A percentile compares a stretch with the other conserved stretches of the same genome.
phyloP scores from a whole-genome alignment of 345 rosid species.

The Hibiscus tridactylites region DNA sequence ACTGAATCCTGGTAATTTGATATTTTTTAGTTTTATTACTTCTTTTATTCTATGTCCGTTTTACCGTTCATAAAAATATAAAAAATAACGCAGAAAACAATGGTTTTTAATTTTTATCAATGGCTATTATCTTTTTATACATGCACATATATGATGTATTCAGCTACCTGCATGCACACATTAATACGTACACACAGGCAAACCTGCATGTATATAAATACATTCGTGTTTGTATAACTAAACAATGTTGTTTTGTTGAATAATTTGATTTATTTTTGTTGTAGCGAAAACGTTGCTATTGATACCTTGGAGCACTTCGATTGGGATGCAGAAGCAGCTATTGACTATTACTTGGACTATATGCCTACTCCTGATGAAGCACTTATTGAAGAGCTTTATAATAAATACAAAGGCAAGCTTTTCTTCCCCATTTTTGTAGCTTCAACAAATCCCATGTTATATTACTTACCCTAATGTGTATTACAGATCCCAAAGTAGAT shows the following conservation, averaged over 20 bases:
- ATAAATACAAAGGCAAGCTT: constrained; percentile 73
- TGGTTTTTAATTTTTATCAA: too few relatives aligned
- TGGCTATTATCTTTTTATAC: too few relatives aligned
- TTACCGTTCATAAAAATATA: too few relatives aligned
- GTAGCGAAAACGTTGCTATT: constrained; percentile 80
- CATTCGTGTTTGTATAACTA: too few relatives aligned
- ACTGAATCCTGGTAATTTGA: neutral
- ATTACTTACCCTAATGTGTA: neutral
- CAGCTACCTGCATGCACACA: too few relatives aligned
- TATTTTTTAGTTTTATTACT: neutral
- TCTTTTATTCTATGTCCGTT: neutral
- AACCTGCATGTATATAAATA: too few relatives aligned
- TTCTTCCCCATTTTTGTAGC: too few relatives aligned
- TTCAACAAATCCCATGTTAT: neutral
- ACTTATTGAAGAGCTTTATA: constrained; percentile 79
- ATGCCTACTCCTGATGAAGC: neutral
- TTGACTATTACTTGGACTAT: constrained; percentile 40
- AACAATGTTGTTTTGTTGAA: neutral
- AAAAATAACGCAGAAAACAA: too few relatives aligned
- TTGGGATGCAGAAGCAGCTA: constrained; percentile 92
- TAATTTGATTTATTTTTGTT: neutral
- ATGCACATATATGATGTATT: too few relatives aligned
- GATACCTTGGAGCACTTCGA: constrained; percentile 81
- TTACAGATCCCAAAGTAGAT: constrained; percentile 53
- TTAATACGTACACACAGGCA: too few relatives aligned